Evolutionary conservation across 495 filamentous ascomycete genomes (phyloP).

Genomic region (Penicillium argentinense): DNA sequence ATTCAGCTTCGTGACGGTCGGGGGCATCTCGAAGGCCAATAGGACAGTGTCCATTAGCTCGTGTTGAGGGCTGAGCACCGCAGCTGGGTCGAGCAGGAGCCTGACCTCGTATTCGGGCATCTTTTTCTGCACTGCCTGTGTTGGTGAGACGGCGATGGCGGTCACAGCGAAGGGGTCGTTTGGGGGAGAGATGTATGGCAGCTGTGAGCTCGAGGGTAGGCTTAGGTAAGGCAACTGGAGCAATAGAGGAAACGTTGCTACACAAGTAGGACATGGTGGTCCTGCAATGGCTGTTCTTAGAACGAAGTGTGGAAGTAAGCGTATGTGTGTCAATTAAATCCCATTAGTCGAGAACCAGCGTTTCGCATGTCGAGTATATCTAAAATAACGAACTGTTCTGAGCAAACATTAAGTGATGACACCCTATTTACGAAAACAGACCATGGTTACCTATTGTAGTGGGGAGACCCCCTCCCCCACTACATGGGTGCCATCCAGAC

Average conservation of each 20-base stretch:
- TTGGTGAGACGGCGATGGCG: neutral
- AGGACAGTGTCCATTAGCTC: constrained; percentile 8
- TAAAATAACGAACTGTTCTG: neutral
- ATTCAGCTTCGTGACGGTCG: constrained; percentile 6
- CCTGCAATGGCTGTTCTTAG: too few species aligned
- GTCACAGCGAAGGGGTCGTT: constrained; percentile 1
- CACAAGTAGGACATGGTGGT: neutral
- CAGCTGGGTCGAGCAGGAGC: constrained; percentile 7
- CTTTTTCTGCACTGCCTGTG: constrained; percentile 8
- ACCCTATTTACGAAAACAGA: neutral
- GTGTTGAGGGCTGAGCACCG: constrained; percentile 4
- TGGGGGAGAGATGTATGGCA: neutral
- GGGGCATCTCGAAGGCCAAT: constrained; percentile 4
- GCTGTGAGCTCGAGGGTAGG: neutral
- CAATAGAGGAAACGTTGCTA: neutral
- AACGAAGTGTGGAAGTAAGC: too few species aligned
- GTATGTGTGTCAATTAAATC: neutral
- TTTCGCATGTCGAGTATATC: neutral
- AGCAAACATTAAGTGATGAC: neutral
- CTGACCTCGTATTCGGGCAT: constrained; percentile 14
- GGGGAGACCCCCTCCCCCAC: too few species aligned
- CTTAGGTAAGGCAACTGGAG: neutral
- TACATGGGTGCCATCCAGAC: too few species aligned
- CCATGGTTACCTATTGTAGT: too few species aligned
- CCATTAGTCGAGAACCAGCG: neutral